These are phyloP conservation scores for Auricularia auricula-judae DNA, from an alignment of 768 basidiomycete genomes.

Conservation along the genomic window DNA sequence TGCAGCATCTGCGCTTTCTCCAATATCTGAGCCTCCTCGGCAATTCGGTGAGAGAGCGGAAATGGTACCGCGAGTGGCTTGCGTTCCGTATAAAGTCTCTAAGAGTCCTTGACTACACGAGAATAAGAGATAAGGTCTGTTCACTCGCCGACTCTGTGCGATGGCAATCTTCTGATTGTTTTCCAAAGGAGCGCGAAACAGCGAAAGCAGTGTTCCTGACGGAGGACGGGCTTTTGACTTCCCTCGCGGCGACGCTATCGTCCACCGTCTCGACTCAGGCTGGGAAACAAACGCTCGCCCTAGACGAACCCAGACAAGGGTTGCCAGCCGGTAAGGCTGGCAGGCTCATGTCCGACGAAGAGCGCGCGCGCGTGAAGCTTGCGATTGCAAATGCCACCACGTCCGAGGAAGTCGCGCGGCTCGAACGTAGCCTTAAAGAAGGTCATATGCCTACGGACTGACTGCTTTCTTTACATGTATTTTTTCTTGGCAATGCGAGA, in stretches of 20 bases:
- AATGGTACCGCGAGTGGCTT: slow-evolving; percentile 96
- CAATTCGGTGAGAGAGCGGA: slow-evolving; percentile 80
- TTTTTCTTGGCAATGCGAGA: no score
- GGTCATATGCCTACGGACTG: slow-evolving; percentile 56
- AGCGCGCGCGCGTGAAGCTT: slow-evolving; percentile 74
- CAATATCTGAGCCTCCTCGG: slow-evolving; percentile 69
- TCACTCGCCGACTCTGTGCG: not conserved
- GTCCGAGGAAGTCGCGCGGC: slow-evolving; percentile 74
- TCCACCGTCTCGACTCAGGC: slow-evolving; percentile 58
- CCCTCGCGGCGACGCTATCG: slow-evolving; percentile 69
- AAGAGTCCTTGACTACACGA: slow-evolving; percentile 90
- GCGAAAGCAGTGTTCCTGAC: slow-evolving; percentile 72
- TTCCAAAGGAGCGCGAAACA: slow-evolving; percentile 61
- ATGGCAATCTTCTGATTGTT: slow-evolving; percentile 10
- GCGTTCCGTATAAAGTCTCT: slow-evolving; percentile 77
- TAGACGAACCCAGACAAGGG: slow-evolving; percentile 67
- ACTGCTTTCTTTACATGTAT: not conserved
- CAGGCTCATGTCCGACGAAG: slow-evolving; percentile 83
- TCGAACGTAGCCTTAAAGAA: slow-evolving; percentile 75
- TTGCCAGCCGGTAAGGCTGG: slow-evolving; percentile 53
- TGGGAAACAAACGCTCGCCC: slow-evolving; percentile 50
- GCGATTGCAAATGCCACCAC: slow-evolving; percentile 88
- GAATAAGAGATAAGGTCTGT: slow-evolving; percentile 83
- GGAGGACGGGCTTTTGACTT: slow-evolving; percentile 64
- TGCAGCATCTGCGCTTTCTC: slow-evolving; percentile 64